phyloP scores from a whole-genome alignment of 2,329 filamentous ascomycete species.

The Phaeosphaeriaceae sp. region DNA sequence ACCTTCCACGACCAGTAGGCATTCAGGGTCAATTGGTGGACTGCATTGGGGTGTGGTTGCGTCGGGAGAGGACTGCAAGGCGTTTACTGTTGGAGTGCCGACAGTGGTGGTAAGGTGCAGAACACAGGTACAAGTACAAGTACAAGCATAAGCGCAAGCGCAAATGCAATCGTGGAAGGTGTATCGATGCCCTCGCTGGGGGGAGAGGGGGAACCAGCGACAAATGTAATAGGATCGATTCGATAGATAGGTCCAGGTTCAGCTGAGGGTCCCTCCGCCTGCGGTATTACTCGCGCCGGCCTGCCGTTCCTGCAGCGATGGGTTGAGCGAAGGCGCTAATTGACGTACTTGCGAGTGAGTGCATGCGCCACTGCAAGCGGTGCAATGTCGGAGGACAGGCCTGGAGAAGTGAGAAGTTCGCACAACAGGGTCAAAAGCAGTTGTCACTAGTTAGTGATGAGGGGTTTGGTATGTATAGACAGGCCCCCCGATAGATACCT shows the following conservation, averaged over 20 bases:
- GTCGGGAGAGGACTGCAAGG: conserved; percentile 11
- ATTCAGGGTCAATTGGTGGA: conserved; percentile 8
- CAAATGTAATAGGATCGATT: not conserved
- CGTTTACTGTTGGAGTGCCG: too few species aligned
- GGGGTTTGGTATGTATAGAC: too few species aligned
- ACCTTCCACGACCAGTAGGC: conserved; percentile 1
- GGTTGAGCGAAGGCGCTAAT: not conserved
- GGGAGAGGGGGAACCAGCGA: not conserved
- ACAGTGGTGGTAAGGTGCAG: conserved; percentile 9
- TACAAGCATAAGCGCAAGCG: not conserved
- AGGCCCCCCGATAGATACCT: too few species aligned
- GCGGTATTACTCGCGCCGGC: conserved; percentile 17
- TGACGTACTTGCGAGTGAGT: conserved; percentile 1
- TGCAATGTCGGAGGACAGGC: not conserved
- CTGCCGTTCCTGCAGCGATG: conserved; percentile 17
- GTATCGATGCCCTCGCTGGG: conserved; percentile 3
- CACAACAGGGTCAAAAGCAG: not conserved
- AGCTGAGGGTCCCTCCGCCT: conserved; percentile 19
- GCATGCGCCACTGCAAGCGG: not conserved
- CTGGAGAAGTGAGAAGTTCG: too few species aligned
- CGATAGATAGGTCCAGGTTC: conserved; percentile 14
- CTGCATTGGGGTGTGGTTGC: conserved; percentile 13
- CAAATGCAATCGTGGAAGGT: conserved; percentile 15
- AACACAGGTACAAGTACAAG: conserved; percentile 14
- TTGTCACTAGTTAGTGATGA: not conserved